phyloP scores from a whole-genome alignment of 1,284 basidiomycete species.

The Schizophyllum amplum region DNA sequence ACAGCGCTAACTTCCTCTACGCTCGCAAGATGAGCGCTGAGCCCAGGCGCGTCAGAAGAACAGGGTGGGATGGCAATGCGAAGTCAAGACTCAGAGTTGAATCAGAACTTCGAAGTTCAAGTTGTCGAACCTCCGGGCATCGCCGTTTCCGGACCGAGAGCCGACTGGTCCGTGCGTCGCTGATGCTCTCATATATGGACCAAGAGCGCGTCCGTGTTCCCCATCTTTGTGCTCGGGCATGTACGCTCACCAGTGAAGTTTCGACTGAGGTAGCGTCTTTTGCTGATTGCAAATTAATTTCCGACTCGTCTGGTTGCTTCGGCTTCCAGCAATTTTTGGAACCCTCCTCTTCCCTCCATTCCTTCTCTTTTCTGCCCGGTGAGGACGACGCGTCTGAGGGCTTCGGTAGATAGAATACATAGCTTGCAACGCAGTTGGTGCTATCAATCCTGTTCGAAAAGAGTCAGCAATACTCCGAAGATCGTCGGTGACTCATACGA shows the following conservation, averaged over 20 bases:
- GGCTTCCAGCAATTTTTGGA: slow-evolving; percentile 79
- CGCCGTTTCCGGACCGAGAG: neutral
- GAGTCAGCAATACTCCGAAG: neutral
- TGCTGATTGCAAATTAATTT: slow-evolving; percentile 94
- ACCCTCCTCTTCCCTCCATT: slow-evolving; percentile 17
- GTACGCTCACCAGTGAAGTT: slow-evolving; percentile 88
- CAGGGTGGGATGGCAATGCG: too few relatives aligned
- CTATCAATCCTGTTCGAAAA: too few relatives aligned
- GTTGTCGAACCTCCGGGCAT: neutral
- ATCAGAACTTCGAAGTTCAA: too few relatives aligned
- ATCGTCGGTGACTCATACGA: neutral
- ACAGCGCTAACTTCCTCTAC: too few relatives aligned
- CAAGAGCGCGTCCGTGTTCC: slow-evolving; percentile 13
- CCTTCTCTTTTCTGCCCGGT: slow-evolving; percentile 5
- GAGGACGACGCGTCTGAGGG: neutral
- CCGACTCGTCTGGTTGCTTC: slow-evolving; percentile 75
- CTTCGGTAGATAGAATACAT: neutral
- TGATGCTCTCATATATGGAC: neutral
- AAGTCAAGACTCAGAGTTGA: too few relatives aligned
- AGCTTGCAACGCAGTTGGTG: too few relatives aligned
- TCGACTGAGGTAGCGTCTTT: slow-evolving; percentile 87
- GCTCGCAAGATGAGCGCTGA: too few relatives aligned
- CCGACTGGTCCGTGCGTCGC: neutral
- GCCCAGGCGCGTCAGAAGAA: too few relatives aligned
- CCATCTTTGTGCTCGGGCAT: slow-evolving; percentile 86